A percentile compares a stretch with the other conserved stretches of the same genome.
phyloP scores from a whole-genome alignment of 306 rosid genomes.

The Carpinus fangiana region DNA sequence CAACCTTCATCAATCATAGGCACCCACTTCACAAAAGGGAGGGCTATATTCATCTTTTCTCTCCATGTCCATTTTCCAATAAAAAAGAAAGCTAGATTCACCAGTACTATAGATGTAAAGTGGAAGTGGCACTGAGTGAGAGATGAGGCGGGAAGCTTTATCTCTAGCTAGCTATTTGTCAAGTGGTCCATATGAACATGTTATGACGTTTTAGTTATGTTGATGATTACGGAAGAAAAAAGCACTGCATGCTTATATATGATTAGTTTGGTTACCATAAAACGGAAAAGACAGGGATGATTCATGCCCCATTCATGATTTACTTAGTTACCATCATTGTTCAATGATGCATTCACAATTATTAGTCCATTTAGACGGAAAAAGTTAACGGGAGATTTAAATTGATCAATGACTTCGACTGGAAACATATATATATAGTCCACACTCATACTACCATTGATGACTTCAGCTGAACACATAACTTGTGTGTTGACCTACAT shows the following conservation, averaged over 20 bases:
- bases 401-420: too few relatives aligned
- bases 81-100: not conserved
- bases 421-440: too few relatives aligned
- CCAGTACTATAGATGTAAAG: not conserved
- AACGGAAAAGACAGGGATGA: not conserved
- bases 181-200: not conserved
- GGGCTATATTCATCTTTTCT: not conserved
- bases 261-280: not conserved
- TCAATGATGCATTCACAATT: not conserved
- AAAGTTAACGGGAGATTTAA: too few relatives aligned
- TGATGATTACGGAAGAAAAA: not conserved
- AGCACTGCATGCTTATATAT: not conserved
- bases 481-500: too few relatives aligned
- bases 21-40: not conserved
- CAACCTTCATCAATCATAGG: not conserved
- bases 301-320: not conserved
- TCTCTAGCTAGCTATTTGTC: conserved; percentile 4
- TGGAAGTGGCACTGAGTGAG: not conserved
- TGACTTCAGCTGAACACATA: too few relatives aligned
- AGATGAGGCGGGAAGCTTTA: not conserved
- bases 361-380: too few relatives aligned
- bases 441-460: too few relatives aligned
- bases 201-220: not conserved
- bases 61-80: conserved; percentile 6
- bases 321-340: not conserved